Percentiles rank a stretch among this genome's conserved stretches.
phyloP scores from a whole-genome alignment of 495 filamentous ascomycete species.

The Trichoderma asperelloides region DNA sequence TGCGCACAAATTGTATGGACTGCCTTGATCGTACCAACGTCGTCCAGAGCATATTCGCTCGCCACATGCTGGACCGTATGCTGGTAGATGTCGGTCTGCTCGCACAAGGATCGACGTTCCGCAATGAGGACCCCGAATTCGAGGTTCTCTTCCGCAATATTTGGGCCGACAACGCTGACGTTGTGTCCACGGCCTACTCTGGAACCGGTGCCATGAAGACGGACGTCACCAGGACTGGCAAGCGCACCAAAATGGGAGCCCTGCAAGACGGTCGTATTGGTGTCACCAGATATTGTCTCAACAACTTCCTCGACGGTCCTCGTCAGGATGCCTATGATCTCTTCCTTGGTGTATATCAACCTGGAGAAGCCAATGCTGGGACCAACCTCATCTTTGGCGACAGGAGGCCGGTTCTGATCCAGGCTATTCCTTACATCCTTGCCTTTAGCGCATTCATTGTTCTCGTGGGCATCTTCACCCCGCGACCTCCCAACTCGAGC shows the following conservation, averaged over 20 bases:
- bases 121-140: conserved; percentile 65
- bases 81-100: conserved; percentile 74
- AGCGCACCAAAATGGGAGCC: conserved; percentile 73
- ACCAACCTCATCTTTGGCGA: conserved; percentile 69
- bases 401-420: conserved; percentile 74
- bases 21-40: conserved; percentile 97
- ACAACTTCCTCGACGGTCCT: conserved; percentile 90
- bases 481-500: conserved; percentile 53
- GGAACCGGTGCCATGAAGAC: conserved; percentile 95
- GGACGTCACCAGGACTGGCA: conserved; percentile 83
- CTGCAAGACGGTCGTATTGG: conserved; percentile 78
- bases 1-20: conserved; percentile 98
- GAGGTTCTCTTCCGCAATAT: conserved; percentile 86
- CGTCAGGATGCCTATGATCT: conserved; percentile 92
- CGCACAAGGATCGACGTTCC: conserved; percentile 54
- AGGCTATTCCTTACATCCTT: conserved; percentile 81
- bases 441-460: conserved; percentile 82
- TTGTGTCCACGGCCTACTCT: conserved; percentile 84
- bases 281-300: conserved; percentile 71
- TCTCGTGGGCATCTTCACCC: conserved; percentile 66
- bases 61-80: conserved; percentile 78
- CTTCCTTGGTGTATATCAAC: conserved; percentile 78
- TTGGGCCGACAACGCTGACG: conserved; percentile 97
- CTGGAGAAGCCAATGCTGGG: conserved; percentile 53
- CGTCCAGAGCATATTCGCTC: conserved; percentile 88